Evolutionary conservation across 345 rosid species (phyloP).

Genomic region (Populus deltoides): DNA sequence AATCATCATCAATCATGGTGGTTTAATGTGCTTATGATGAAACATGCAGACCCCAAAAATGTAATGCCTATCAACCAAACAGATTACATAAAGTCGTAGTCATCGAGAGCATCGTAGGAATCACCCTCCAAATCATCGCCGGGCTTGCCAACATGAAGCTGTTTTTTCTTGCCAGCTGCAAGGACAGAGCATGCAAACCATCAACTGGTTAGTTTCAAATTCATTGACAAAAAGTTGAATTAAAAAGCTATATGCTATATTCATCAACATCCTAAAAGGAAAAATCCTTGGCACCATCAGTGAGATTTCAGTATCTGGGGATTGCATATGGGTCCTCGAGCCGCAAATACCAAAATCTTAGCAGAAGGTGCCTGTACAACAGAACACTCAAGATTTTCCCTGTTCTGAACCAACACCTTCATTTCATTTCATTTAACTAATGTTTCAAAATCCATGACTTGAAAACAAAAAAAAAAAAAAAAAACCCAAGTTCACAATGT

Average conservation of each 20-base stretch:
- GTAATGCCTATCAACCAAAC: slow-evolving; percentile 1
- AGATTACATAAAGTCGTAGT: slow-evolving; percentile 80
- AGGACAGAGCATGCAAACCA: neutral
- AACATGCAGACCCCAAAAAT: slow-evolving; percentile 1
- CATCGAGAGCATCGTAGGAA: slow-evolving; percentile 60
- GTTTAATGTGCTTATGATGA: neutral
- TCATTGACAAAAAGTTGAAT: neutral
- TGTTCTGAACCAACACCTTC: neutral
- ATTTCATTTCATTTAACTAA: neutral
- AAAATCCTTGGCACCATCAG: neutral
- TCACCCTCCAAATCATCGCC: slow-evolving; percentile 61
- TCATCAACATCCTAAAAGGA: neutral
- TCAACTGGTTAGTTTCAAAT: neutral
- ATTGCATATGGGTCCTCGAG: neutral
- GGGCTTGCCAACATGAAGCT: slow-evolving; percentile 68
- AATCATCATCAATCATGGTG: slow-evolving; percentile 4
- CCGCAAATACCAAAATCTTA: neutral
- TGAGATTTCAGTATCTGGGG: neutral
- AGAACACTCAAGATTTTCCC: neutral
- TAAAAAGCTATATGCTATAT: neutral
- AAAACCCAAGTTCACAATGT: neutral
- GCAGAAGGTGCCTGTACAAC: neutral
- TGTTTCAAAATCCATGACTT: neutral
- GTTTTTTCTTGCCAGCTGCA: slow-evolving; percentile 77
- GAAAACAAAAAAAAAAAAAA: neutral